Evolutionary conservation across 1,139 yeast species (phyloP).

Genomic region (Sugiyamaella xylanicola): DNA sequence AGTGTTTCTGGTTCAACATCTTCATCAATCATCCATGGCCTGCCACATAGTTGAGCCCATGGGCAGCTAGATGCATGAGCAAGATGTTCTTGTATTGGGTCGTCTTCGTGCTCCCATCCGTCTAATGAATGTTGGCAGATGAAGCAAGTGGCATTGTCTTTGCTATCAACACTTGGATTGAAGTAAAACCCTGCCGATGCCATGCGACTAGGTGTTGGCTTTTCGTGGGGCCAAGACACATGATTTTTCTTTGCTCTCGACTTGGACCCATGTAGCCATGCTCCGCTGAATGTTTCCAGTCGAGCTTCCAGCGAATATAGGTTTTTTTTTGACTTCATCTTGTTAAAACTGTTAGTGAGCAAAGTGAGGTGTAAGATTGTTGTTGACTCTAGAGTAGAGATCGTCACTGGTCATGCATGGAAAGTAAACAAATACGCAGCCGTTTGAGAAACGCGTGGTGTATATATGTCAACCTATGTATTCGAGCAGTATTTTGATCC

Average conservation of each 20-base stretch:
- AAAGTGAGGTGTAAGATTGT: neutral
- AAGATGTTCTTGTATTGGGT: conserved; percentile 50
- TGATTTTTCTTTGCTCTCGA: conserved; percentile 31
- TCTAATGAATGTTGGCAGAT: conserved; percentile 52
- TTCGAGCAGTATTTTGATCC: too few relatives aligned
- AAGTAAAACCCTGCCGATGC: conserved; percentile 72
- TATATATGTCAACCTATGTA: too few relatives aligned
- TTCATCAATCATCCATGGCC: conserved; percentile 32
- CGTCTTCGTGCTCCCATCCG: conserved; percentile 45
- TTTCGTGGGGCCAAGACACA: conserved; percentile 39
- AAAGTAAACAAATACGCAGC: conserved; percentile 11
- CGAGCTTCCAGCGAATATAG: conserved; percentile 32
- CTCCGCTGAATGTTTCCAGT: conserved; percentile 34
- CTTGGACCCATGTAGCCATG: conserved; percentile 30
- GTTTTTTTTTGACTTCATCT: conserved; percentile 17
- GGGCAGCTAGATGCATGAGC: conserved; percentile 52
- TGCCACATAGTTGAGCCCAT: conserved; percentile 40
- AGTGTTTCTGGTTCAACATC: conserved; percentile 18
- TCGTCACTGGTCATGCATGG: conserved; percentile 1
- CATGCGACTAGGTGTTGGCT: conserved; percentile 42
- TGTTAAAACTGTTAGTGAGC: neutral
- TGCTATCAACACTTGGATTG: conserved; percentile 49
- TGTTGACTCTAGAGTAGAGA: neutral
- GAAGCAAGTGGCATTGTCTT: conserved; percentile 62
- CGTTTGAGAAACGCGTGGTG: neutral